Evolutionary conservation across 148 eudicot species (phyloP).

Genomic region (Spergularia marina): DNA sequence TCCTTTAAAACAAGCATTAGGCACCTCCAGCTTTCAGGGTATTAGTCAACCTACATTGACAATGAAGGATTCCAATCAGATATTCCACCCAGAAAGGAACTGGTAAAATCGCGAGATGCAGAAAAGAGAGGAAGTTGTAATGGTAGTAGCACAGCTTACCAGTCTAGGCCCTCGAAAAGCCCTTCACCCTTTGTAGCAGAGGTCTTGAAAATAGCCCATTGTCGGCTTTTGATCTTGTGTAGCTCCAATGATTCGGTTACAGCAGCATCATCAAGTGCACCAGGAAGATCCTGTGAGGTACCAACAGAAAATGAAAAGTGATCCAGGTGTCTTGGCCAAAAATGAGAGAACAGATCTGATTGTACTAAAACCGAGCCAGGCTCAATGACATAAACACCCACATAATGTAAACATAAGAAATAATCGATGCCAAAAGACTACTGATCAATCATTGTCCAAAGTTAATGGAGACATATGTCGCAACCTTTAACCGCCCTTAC

Average conservation of each 20-base stretch:
- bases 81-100: too few species aligned
- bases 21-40: constrained; percentile 83
- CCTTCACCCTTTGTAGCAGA: constrained; percentile 98
- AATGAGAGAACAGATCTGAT: neutral
- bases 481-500: too few species aligned
- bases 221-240: constrained; percentile 93
- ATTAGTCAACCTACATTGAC: constrained; percentile 73
- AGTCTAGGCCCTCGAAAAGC: constrained; percentile 94
- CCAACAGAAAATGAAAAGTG: neutral
- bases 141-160: constrained; percentile 40
- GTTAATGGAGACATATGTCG: too few species aligned
- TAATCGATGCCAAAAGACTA: neutral
- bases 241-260: constrained; percentile 90
- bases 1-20: constrained; percentile 21
- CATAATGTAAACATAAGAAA: neutral
- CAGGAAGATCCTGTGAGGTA: constrained; percentile 79
- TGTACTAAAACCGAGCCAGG: neutral
- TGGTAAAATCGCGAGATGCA: neutral
- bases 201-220: constrained; percentile 96
- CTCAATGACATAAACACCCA: neutral
- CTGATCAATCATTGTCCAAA: too few species aligned
- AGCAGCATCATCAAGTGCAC: constrained; percentile 95
- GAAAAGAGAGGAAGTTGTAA: neutral
- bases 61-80: constrained; percentile 3
- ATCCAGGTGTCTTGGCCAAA: neutral